These are phyloP conservation scores for Vaccinium corymbosum DNA, from an alignment of 148 eudicot species.

Conservation along the genomic window DNA sequence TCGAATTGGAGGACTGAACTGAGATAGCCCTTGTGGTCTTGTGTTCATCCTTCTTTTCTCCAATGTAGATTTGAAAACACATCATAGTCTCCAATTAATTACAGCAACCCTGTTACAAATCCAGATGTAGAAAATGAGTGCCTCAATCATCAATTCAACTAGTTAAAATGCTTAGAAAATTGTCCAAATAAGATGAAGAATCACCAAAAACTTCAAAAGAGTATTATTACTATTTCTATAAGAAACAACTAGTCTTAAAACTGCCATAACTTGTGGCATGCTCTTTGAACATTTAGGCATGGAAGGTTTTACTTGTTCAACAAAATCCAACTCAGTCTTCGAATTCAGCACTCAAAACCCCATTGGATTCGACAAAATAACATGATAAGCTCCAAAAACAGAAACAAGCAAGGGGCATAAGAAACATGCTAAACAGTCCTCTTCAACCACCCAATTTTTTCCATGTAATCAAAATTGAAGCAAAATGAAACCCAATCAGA, in stretches of 20 bases:
- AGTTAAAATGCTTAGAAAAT: not conserved
- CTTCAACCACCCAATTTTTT: slow-evolving; percentile 11
- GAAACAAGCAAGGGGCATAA: not conserved
- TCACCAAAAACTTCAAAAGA: not conserved
- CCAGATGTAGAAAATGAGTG: not conserved
- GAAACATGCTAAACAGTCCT: not conserved
- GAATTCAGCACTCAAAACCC: slow-evolving; percentile 1
- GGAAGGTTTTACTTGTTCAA: not conserved
- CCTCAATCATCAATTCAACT: slow-evolving; percentile 4
- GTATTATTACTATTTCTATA: not conserved
- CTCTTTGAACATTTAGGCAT: not conserved
- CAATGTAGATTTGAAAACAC: slow-evolving; percentile 52
- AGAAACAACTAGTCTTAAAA: not conserved
- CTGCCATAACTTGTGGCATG: not conserved
- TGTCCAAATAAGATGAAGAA: not conserved
- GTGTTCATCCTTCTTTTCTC: slow-evolving; percentile 39
- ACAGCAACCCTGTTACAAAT: not conserved
- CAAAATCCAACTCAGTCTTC: not conserved
- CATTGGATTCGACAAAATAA: not conserved
- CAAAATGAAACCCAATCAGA: not conserved
- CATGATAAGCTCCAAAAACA: not conserved
- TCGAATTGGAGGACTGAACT: slow-evolving; percentile 49
- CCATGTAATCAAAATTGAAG: not conserved
- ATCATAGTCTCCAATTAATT: slow-evolving; percentile 37
- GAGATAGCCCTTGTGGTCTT: slow-evolving; percentile 41